Evolutionary conservation across 768 basidiomycete species (phyloP), one percentile per base, ranked within the genome.

Genomic region (Trametes sanguinea): DNA sequence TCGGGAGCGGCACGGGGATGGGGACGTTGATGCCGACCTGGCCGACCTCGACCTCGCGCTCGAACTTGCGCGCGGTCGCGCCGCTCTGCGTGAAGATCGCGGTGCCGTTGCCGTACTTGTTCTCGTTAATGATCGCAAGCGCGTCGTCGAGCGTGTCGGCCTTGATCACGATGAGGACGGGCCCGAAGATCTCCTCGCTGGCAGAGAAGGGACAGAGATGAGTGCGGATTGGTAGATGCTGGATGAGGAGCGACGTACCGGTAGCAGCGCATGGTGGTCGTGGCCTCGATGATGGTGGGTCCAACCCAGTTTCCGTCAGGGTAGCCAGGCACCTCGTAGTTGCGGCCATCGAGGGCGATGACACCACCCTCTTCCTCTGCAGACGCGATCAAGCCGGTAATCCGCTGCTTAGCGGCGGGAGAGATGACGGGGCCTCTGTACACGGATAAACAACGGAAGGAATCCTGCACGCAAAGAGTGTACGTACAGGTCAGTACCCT

Each of bases 1-100:
- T 95, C 14, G 90, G 90, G 58, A 90, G 76, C 47, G 96, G 96
- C 5, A 99, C 96, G 13, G 94, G 92, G 53, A 94, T 94, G 3
- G 92, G 91, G 8, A 95, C 88, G 72, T 95, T 98, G 73, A 98
- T 86, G 46, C 96, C 96, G 69, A 99, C 85, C 75, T 92, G 94
- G 27, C 95, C 95, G 54, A 94, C 87, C 65, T 98, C 92, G 55
- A 96, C 87, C 48, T 87, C 82, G 11, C 79, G 80, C 76, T 98
- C 96, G 64, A 97, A 99, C 74, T 90, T 92, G 58, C 96, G 86
- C 16, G 95, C 96, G 6, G 94, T 94, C 37, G 96, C 92, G 14
- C 96, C 97, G 13, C 90, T 92, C 76, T 97, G 93, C 22, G 96
- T 99, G 74, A 98, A 98, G 72, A 97, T 93, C 22, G 94, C 92